Base-by-base conservation (phyloP, 371 early-diverging fungal genomes). In the Circinella minor region DNA sequence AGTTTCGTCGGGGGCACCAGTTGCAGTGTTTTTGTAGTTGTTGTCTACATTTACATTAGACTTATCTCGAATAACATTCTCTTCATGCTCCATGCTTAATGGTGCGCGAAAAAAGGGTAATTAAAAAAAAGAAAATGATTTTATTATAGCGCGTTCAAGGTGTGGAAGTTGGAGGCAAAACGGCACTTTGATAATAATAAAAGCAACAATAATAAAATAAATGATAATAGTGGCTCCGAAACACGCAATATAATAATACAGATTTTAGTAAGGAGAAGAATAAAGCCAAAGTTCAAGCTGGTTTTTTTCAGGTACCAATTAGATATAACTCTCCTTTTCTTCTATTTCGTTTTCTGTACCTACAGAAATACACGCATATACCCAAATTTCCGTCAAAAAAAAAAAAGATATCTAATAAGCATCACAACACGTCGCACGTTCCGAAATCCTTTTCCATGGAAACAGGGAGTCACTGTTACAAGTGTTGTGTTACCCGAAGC, bases 11-110 rank as follows among this genome's bases (percentile, higher is more conserved):
- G 57, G 57, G 57, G 36, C 27, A 57, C 6, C 27, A 5, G 20
- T 10, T n/a, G 15, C 1, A 51, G 57, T 7, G 27, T 57, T 27
- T 34, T 57, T 57, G 10, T 18, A 1, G 27, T 27, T 27, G 27
- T 27, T 57, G 57, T 57, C 57, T 10, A 27, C 51, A 51, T 51
- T 57, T 34, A 57, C 0, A 27, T 37, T 34, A 57, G 57, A 57
- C 13, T 34, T 57, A 27, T 18, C 51, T 57, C 27, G 4, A 34
- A 51, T 51, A 51, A 15, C n/a, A 34, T n/a, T 34, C n/a, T 57
- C 57, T 1, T 57, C 57, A 57, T 57, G 20, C 34, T 34, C 57
- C 57, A 57, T 57, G 57, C 57, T 57, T 57, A 34, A 57, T 34
- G 57, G 57, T 57, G 57, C 36, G 27, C 6, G 6, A 43, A 43